Percentiles rank a stretch among this genome's conserved stretches.
These are phyloP conservation scores for Zymoseptoria tritici DNA, from an alignment of 2,329 filamentous ascomycete genomes.

Conservation along the genomic window DNA sequence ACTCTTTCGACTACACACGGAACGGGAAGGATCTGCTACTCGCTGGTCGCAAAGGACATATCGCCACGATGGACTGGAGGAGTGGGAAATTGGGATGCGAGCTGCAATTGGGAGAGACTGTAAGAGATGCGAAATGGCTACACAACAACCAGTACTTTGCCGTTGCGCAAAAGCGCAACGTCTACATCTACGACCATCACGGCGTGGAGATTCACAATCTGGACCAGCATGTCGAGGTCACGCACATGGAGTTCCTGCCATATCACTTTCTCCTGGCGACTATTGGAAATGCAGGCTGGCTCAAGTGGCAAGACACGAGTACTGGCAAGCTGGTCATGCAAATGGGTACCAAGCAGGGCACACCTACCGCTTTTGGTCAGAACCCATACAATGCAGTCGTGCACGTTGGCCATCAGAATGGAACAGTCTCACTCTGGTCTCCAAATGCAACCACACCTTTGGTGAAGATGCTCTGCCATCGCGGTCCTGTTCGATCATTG, in stretches of 20 bases:
- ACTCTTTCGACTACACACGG: conserved; percentile 78
- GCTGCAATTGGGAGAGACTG: conserved; percentile 80
- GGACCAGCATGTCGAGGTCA: conserved; percentile 82
- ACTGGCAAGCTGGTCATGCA: conserved; percentile 85
- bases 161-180: conserved; percentile 90
- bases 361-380: conserved; percentile 74
- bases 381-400: conserved; percentile 90
- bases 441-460: conserved; percentile 80
- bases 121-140: conserved; percentile 83
- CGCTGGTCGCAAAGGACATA: conserved; percentile 84
- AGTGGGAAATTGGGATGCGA: conserved; percentile 87
- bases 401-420: conserved; percentile 90
- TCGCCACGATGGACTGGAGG: conserved; percentile 95
- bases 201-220: conserved; percentile 91
- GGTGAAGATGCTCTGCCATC: conserved; percentile 85
- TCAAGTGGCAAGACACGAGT: conserved; percentile 93
- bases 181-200: conserved; percentile 89
- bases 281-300: conserved; percentile 70
- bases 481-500: conserved; percentile 76
- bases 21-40: conserved; percentile 82
- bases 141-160: conserved; percentile 94
- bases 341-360: conserved; percentile 74
- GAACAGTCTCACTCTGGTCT: conserved; percentile 90
- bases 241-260: conserved; percentile 89
- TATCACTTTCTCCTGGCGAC: conserved; percentile 93